Percentiles rank a stretch among this genome's conserved stretches.
Evolutionary conservation across 2,329 filamentous ascomycete genomes (phyloP).

Genomic region (Parascedosporium putredinis): DNA sequence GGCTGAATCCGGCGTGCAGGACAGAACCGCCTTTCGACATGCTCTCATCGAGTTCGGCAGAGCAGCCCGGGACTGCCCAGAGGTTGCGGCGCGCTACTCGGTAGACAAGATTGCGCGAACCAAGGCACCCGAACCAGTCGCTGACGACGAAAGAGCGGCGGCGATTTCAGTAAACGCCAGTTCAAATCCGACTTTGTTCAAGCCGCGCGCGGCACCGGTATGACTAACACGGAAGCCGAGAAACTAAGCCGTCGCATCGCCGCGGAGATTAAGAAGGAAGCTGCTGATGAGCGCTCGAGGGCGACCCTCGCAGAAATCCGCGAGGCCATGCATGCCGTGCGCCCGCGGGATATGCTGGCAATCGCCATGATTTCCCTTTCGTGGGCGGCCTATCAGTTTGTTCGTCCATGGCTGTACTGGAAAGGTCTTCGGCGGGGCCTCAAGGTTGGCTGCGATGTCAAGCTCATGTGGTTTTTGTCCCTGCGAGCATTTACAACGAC

Average conservation of each 20-base stretch:
- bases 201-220: background rate
- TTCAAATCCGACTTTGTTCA: conserved; percentile 1
- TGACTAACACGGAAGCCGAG: conserved; percentile 4
- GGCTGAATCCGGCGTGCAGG: background rate
- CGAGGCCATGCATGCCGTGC: background rate
- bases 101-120: background rate
- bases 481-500: conserved; percentile 3
- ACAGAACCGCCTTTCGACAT: background rate
- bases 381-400: conserved; percentile 7
- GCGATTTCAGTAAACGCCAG: background rate
- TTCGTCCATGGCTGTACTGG: conserved; percentile 8
- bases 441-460: conserved; percentile 7
- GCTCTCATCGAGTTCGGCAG: conserved; percentile 3
- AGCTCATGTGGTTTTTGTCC: conserved; percentile 7
- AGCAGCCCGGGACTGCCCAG: background rate
- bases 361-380: background rate
- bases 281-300: background rate
- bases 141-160: background rate
- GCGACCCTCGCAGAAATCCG: background rate
- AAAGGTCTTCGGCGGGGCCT: background rate
- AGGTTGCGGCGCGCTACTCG: background rate
- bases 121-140: background rate
- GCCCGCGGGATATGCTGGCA: conserved; percentile 1
- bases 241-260: background rate
- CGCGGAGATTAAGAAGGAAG: background rate